Percentiles rank a stretch among this genome's conserved stretches.
phyloP scores from a whole-genome alignment of 1,284 basidiomycete species.

The Chiua sp. region DNA sequence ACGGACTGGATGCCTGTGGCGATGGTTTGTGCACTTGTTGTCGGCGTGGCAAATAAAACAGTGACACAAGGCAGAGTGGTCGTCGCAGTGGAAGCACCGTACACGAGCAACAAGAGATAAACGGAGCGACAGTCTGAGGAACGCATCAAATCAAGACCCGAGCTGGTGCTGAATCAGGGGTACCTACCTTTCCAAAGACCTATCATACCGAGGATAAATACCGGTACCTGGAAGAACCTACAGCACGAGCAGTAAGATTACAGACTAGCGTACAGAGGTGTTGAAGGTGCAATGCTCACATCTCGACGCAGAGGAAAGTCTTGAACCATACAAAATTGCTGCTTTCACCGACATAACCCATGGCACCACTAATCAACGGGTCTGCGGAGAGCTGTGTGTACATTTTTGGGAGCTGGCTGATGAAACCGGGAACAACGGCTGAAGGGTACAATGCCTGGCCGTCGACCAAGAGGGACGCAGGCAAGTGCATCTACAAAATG shows the following conservation, averaged over 20 bases:
- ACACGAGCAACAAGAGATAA: constrained; percentile 67
- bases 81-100: constrained; percentile 79
- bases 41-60: constrained; percentile 56
- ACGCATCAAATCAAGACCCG: neutral
- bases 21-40: constrained; percentile 39
- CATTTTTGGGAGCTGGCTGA: constrained; percentile 47
- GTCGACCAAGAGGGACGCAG: constrained; percentile 68
- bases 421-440: constrained; percentile 49
- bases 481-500: constrained; percentile 60
- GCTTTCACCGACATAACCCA: constrained; percentile 47
- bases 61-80: constrained; percentile 77
- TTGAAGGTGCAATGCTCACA: constrained; percentile 37
- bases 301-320: constrained; percentile 66
- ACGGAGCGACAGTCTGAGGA: constrained; percentile 49
- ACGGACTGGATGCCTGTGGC: constrained; percentile 43
- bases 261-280: constrained; percentile 11
- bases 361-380: constrained; percentile 62
- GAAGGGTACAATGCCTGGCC: constrained; percentile 71
- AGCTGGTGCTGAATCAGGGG: neutral
- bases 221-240: constrained; percentile 78
- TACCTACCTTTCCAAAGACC: constrained; percentile 67
- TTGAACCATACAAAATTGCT: constrained; percentile 65
- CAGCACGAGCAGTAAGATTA: constrained; percentile 21
- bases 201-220: constrained; percentile 71
- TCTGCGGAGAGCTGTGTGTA: constrained; percentile 63